These are phyloP conservation scores for Camellia japonica DNA, from an alignment of 148 eudicot species.

Conservation along the genomic window DNA sequence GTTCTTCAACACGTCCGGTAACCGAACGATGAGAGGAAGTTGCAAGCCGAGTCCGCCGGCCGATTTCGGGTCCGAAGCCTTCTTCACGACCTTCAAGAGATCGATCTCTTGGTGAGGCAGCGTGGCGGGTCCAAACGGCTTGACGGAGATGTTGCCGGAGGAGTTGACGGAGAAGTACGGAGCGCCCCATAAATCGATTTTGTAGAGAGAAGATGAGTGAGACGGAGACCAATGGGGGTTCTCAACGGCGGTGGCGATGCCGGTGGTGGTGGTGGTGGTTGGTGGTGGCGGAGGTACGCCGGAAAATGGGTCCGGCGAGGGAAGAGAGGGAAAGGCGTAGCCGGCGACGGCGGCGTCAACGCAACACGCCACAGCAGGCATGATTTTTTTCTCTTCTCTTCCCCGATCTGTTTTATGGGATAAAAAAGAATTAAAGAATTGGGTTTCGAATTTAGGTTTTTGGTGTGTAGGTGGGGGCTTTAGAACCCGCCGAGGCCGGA, in stretches of 20 bases:
- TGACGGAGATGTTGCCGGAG: constrained; percentile 57
- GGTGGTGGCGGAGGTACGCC: constrained; percentile 35
- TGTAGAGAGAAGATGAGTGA: constrained; percentile 53
- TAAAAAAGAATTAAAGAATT: constrained; percentile 32
- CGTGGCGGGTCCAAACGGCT: constrained; percentile 60
- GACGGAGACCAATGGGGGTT: constrained; percentile 52
- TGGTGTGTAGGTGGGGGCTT: constrained; percentile 67
- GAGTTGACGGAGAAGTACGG: constrained; percentile 75
- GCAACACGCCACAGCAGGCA: constrained; percentile 68
- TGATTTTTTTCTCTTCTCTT: constrained; percentile 25
- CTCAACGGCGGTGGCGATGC: constrained; percentile 9
- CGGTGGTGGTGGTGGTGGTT: constrained; percentile 7
- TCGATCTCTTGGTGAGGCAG: constrained; percentile 79
- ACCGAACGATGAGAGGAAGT: constrained; percentile 70
- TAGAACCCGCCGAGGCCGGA: constrained; percentile 98
- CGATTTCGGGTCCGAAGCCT: constrained; percentile 59
- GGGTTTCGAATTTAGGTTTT: not conserved
- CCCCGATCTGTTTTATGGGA: constrained; percentile 45
- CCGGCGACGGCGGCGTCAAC: constrained; percentile 48
- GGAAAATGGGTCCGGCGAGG: constrained; percentile 51
- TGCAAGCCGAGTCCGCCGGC: constrained; percentile 72
- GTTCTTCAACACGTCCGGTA: constrained; percentile 75
- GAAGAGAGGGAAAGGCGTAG: constrained; percentile 43
- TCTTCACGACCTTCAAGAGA: constrained; percentile 72
- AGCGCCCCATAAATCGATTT: constrained; percentile 73